These are phyloP conservation scores for Exsudoporus frostii DNA, from an alignment of 768 basidiomycete genomes.

Conservation along the genomic window DNA sequence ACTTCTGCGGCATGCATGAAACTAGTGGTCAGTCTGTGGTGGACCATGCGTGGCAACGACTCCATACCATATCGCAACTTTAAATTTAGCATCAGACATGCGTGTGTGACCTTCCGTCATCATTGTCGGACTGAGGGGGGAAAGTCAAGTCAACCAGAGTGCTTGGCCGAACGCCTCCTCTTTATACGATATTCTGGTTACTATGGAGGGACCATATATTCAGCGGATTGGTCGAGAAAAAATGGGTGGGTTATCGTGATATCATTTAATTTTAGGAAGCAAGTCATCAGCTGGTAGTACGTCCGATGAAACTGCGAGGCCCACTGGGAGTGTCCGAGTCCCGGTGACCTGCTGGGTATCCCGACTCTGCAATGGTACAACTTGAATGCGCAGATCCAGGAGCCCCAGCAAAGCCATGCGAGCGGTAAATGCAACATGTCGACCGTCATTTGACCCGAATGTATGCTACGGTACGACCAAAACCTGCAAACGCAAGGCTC, in stretches of 20 bases:
- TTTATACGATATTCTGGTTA: neutral
- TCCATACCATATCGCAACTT: slow-evolving; percentile 28
- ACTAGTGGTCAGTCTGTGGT: neutral
- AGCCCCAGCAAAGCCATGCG: neutral
- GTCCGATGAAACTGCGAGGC: too few species aligned
- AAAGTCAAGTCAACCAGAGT: neutral
- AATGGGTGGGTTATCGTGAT: too few species aligned
- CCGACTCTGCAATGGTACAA: slow-evolving; percentile 29
- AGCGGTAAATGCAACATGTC: neutral
- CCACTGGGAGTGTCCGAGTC: too few species aligned
- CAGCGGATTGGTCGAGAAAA: neutral
- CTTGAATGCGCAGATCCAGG: neutral
- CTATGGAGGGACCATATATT: neutral
- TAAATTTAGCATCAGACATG: slow-evolving; percentile 25
- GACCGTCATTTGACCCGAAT: neutral
- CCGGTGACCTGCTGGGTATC: neutral
- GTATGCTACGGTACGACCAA: neutral
- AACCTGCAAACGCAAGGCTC: neutral
- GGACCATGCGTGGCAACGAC: neutral
- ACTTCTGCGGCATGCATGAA: slow-evolving; percentile 18
- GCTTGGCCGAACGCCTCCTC: too few species aligned
- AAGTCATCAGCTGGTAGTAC: neutral
- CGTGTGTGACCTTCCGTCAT: neutral
- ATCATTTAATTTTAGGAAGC: too few species aligned
- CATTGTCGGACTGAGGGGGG: neutral